Percentiles rank a stretch among this genome's conserved stretches.
phyloP scores from a whole-genome alignment of 1,284 basidiomycete species.

The Erythrobasidium hasegawianum region DNA sequence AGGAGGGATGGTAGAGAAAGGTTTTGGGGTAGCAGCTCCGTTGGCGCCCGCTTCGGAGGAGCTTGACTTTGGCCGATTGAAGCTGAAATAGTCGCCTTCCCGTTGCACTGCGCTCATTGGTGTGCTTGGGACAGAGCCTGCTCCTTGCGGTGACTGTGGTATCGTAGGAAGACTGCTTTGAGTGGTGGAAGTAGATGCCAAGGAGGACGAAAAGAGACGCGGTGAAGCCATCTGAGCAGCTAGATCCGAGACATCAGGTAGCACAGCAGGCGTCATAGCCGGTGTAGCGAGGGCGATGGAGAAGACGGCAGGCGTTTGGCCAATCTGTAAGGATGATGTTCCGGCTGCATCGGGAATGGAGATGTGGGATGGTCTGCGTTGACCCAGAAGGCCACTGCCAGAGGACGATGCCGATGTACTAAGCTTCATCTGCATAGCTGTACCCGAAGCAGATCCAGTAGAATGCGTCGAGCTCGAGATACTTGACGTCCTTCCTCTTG shows the following conservation, averaged over 20 bases:
- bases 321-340: not conserved
- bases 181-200: not conserved
- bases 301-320: slow-evolving; percentile 45
- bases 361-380: slow-evolving; percentile 44
- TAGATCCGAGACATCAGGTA: slow-evolving; percentile 47
- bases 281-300: slow-evolving; percentile 63
- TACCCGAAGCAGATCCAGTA: slow-evolving; percentile 6
- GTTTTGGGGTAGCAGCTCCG: slow-evolving; percentile 11
- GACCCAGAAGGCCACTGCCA: slow-evolving; percentile 41
- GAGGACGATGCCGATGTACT: slow-evolving; percentile 46
- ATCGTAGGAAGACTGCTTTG: slow-evolving; percentile 12
- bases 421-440: not conserved
- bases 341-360: slow-evolving; percentile 5
- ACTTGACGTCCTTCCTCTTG: slow-evolving; percentile 9
- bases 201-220: slow-evolving; percentile 13
- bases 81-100: slow-evolving; percentile 29
- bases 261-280: slow-evolving; percentile 58
- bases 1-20: slow-evolving; percentile 40
- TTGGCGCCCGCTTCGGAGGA: not conserved
- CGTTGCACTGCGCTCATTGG: slow-evolving; percentile 8
- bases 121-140: slow-evolving; percentile 6
- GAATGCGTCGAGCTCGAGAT: not conserved
- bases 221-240: slow-evolving; percentile 11
- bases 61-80: slow-evolving; percentile 8
- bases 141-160: slow-evolving; percentile 23